These are phyloP conservation scores for Axilococcus clingmanii DNA, from an alignment of 139 green algal genomes.

Conservation along the genomic window DNA sequence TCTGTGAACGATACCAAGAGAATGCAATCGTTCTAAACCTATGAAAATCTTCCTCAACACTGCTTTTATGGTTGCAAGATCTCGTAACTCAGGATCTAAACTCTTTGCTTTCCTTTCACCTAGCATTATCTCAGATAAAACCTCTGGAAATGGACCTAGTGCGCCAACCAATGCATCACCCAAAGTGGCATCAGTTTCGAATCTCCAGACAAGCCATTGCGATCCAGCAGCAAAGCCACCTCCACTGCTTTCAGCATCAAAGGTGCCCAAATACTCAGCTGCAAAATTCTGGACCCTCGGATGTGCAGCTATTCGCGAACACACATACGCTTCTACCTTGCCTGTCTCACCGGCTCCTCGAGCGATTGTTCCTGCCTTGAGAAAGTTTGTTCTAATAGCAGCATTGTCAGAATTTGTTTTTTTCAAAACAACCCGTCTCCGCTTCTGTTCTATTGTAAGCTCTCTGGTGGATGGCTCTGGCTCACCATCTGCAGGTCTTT, in stretches of 20 bases:
- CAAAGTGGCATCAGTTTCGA: slow-evolving; percentile 81
- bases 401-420: slow-evolving; percentile 67
- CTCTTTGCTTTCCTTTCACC: slow-evolving; percentile 15
- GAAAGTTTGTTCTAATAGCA: slow-evolving; percentile 59
- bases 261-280: slow-evolving; percentile 32
- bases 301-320: slow-evolving; percentile 1
- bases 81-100: slow-evolving; percentile 30
- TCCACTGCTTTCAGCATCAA: slow-evolving; percentile 32
- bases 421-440: slow-evolving; percentile 80
- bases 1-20: slow-evolving; percentile 76
- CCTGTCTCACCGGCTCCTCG: slow-evolving; percentile 62
- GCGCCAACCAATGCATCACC: slow-evolving; percentile 47
- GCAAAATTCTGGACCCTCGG: slow-evolving; percentile 8
- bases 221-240: slow-evolving; percentile 55
- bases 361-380: slow-evolving; percentile 75
- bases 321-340: slow-evolving; percentile 80
- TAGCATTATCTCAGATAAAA: slow-evolving; percentile 55
- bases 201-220: slow-evolving; percentile 88
- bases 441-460: slow-evolving; percentile 72
- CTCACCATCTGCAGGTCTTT: slow-evolving; percentile 15
- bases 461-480: slow-evolving; percentile 19
- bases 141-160: slow-evolving; percentile 58
- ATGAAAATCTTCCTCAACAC: slow-evolving; percentile 47
- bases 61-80: slow-evolving; percentile 44
- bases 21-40: slow-evolving; percentile 48